A percentile compares a stretch with the other conserved stretches of the same genome.
phyloP scores from a whole-genome alignment of 306 rosid genomes.

The Hippophae tibetana region DNA sequence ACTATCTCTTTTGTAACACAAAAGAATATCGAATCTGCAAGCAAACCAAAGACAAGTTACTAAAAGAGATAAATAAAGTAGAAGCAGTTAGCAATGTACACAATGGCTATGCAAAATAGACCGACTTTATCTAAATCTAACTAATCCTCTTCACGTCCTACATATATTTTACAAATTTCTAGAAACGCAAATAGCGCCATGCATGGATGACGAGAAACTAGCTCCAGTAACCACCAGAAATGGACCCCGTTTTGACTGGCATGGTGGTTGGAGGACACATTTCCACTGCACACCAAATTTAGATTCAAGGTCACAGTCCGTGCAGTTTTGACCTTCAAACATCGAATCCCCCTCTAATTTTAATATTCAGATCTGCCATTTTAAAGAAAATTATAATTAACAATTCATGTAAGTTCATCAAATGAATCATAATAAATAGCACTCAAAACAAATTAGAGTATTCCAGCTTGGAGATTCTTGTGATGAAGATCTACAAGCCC shows the following conservation, averaged over 20 bases:
- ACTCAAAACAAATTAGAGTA: not conserved
- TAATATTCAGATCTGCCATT: constrained; percentile 21
- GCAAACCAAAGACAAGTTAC: constrained; percentile 31
- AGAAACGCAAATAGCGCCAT: constrained; percentile 23
- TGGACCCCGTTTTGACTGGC: constrained; percentile 10
- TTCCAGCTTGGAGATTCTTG: too few relatives aligned
- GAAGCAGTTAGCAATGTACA: constrained; percentile 70
- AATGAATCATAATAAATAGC: not conserved
- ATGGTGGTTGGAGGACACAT: constrained; percentile 16
- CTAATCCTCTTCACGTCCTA: constrained; percentile 31
- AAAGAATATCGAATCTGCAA: constrained; percentile 61
- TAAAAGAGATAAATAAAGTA: constrained; percentile 29
- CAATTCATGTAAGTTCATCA: not conserved
- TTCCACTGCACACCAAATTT: constrained; percentile 28
- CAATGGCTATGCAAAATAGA: constrained; percentile 33
- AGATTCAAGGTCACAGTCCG: constrained; percentile 18
- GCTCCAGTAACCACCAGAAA: constrained; percentile 2
- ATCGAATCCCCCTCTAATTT: constrained; percentile 21
- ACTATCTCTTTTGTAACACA: constrained; percentile 30
- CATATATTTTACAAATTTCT: constrained; percentile 53
- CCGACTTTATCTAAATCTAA: constrained; percentile 29
- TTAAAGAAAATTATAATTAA: constrained; percentile 2
- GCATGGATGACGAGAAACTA: not conserved
- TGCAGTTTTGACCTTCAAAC: constrained; percentile 16
- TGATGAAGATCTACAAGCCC: too few relatives aligned